Base-by-base conservation (phyloP, 441 rosid genomes). In the Erysimum cheiri region DNA sequence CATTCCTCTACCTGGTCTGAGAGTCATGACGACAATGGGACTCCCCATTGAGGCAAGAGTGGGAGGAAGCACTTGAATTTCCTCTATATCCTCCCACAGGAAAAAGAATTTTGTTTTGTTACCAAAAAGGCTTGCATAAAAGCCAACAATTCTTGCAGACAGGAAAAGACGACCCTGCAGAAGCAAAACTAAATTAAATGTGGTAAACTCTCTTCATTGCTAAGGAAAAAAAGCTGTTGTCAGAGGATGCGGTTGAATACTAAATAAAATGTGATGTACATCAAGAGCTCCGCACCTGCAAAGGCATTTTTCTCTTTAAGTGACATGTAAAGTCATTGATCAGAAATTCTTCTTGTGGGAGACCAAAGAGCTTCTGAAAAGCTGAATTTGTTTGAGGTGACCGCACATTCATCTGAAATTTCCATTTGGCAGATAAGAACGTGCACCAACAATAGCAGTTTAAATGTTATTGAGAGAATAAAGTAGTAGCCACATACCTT, bases 341-440 rank as follows among this genome's bases (percentile, higher is more conserved):
- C 71, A 94, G 89, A 83, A 94, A 94, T 77, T 94, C 99, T 85
- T 88, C 99, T 14, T 83, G 84, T 47, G 99, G 98, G 48, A 94
- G 96, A 71, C 90, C 84, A 77, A 94, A 94, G 71, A 94, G 98
- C 83, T 92, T 94, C 83, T 94, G 99, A 61, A 94, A 92, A 41
- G 99, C 89, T 43, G 98, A 92, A 82, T 94, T 94, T 46, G 97
- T 90, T 81, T 91, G 97, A 59, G 98, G 98, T 75, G 99, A 94
- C 36, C 96, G 86, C 78, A 94, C 72, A 76, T 81, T 94, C 72
- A 94, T 92, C 99, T 94, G 76, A 67, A 79, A 70, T 24, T 58
- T 40, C 14, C 17, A 36, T 48, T 52, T 3, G 12, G 13, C 9
- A 63, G 48, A 50, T 46, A 62, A 49, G 67, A 76, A 64, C 26